Conservation (phyloP, 176 grass and related monocot genomes). For the Eleusine indica region DNA sequence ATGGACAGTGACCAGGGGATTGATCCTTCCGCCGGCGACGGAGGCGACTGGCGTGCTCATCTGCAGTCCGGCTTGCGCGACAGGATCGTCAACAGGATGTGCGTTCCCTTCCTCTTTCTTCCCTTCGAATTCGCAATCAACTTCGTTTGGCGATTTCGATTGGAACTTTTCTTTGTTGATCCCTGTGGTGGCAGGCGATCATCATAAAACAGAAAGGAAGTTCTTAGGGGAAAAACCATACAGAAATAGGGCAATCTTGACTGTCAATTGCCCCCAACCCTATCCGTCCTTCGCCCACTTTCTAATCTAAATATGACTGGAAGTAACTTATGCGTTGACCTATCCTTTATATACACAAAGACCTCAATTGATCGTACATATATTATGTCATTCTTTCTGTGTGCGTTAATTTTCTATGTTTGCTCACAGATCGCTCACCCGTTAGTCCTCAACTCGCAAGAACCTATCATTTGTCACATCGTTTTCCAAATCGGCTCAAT, state of each 20-base stretch:
- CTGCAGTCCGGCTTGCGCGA: background rate
- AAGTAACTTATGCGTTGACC: background rate
- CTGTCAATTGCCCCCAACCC: background rate
- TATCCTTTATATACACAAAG: background rate
- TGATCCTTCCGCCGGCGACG: background rate
- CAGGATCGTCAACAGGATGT: conserved; percentile 14
- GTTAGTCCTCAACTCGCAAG: no score
- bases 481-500: no score
- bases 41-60: background rate
- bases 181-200: no score
- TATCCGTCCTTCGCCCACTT: background rate
- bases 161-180: background rate
- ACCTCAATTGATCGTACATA: no score
- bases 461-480: no score
- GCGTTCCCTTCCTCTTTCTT: background rate
- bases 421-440: no score
- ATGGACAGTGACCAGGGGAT: background rate
- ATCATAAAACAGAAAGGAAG: no score
- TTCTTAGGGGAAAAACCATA: background rate
- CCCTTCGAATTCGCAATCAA: background rate
- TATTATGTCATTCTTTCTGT: no score
- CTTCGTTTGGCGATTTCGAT: background rate
- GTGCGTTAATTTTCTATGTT: no score
- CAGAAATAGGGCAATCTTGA: background rate
- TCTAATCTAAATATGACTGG: no score